Base-by-base conservation (phyloP, 1,139 yeast genomes). In the Hyphopichia buzzinii region DNA sequence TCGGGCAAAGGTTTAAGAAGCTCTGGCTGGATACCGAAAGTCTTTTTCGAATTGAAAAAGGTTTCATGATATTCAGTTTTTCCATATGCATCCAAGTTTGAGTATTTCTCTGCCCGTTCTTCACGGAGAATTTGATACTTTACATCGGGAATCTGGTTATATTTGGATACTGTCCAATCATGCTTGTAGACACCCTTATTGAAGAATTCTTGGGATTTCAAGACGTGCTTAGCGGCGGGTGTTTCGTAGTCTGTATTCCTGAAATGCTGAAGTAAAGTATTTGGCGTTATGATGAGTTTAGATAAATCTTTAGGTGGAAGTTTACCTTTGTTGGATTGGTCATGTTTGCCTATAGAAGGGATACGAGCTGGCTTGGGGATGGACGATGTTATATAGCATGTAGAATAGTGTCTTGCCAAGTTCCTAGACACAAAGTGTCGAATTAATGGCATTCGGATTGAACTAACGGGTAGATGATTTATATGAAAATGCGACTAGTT, bases 81-180 rank as follows among this genome's bases (percentile, higher is more conserved):
- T 25, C 44, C 41, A 32, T 43, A 46, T 0, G 61, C 52, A 23
- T 58, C 60, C 38, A 53, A 41, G 8, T 41, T 38, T 3, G 35
- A 37, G 7, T 43, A 33, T 17, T 34, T 35, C 8, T 38, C 42
- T 8, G 47, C 30, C 31, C 49, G 39, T 39, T 54, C 46, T 38
- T 60, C 59, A n/a, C 43, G 28, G 22, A 62, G 50, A 2, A 52
- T 43, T 33, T 68, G 58, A 29, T 67, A 66, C 39, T 64, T 66
- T 32, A 80, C 77, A 34, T 80, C 83, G 0, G 88, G 88, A 8
- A 84, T 75, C 17, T 77, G 74, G 8, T 60, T 45, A 42, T 73
- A 79, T 10, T 64, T 55, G 5, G 70, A 73, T 16, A 74, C 62
- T 8, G 84, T 72, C 88, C 89, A 83, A 43, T 81, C 85, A 30